Evolutionary conservation across 306 rosid genomes (phyloP).

Genomic region (Spatholobus suberectus): DNA sequence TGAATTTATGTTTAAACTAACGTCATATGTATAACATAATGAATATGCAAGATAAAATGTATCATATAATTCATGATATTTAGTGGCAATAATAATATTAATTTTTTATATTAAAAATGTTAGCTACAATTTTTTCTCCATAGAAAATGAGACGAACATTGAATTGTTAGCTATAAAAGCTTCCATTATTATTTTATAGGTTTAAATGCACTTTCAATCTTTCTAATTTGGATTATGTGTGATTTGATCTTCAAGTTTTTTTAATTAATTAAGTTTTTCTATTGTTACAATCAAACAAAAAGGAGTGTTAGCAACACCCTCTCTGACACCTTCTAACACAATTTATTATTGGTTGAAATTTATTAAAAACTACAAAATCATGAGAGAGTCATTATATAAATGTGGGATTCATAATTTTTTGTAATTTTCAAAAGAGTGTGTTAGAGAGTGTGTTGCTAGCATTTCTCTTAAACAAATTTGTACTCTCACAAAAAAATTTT

Average conservation of each 20-base stretch:
- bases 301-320: too few relatives aligned
- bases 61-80: not conserved
- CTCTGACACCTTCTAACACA: too few relatives aligned
- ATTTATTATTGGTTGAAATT: too few relatives aligned
- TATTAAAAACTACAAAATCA: too few relatives aligned
- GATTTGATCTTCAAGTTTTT: not conserved
- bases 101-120: not conserved
- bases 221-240: not conserved
- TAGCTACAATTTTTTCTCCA: not conserved
- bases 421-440: too few relatives aligned
- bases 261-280: not conserved
- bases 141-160: not conserved
- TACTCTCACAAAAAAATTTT: too few relatives aligned
- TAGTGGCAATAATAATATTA: not conserved
- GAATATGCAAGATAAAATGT: not conserved
- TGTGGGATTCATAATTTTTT: too few relatives aligned
- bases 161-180: not conserved
- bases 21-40: not conserved
- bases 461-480: too few relatives aligned
- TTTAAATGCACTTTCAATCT: not conserved
- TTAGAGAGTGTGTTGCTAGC: too few relatives aligned
- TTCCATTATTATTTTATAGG: not conserved
- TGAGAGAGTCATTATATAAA: too few relatives aligned
- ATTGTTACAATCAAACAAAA: too few relatives aligned
- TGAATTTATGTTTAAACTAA: not conserved